phyloP scores from a whole-genome alignment of 768 basidiomycete species.

The Leucocoprinus sp. region DNA sequence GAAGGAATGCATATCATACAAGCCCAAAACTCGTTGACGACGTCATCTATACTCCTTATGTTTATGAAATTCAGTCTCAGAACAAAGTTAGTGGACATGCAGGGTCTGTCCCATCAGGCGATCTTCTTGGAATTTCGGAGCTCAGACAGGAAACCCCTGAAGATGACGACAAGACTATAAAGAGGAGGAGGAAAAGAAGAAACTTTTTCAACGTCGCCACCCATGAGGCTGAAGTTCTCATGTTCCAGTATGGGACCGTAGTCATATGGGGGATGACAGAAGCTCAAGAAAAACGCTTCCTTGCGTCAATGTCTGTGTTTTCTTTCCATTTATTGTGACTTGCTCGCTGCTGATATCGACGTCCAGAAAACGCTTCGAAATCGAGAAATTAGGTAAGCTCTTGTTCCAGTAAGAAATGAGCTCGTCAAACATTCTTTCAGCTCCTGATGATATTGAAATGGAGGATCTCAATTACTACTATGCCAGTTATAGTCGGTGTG shows the following conservation, averaged over 20 bases:
- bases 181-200: conserved; percentile 39
- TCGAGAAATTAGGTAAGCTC: conserved; percentile 66
- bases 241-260: conserved; percentile 91
- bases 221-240: conserved; percentile 79
- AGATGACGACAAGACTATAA: conserved; percentile 23
- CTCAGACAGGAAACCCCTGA: conserved; percentile 33
- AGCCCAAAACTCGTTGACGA: conserved; percentile 86
- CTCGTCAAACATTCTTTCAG: conserved; percentile 28
- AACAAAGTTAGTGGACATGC: conserved; percentile 20
- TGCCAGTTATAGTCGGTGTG: conserved; percentile 89
- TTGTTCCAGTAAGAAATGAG: background rate
- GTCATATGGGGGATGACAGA: conserved; percentile 99
- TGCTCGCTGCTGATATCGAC: conserved; percentile 12
- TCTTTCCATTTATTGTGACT: conserved; percentile 2
- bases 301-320: conserved; percentile 75
- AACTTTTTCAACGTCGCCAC: conserved; percentile 62
- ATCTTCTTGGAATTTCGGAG: conserved; percentile 75
- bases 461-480: conserved; percentile 97
- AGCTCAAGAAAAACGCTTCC: conserved; percentile 80
- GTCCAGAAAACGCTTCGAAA: conserved; percentile 87
- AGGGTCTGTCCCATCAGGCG: conserved; percentile 40
- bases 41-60: conserved; percentile 89
- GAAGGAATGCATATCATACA: conserved; percentile 76
- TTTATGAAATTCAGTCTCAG: conserved; percentile 50
- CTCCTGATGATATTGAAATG: conserved; percentile 87